Base-by-base conservation (phyloP, 345 rosid genomes). In the Aethionema arabicum region DNA sequence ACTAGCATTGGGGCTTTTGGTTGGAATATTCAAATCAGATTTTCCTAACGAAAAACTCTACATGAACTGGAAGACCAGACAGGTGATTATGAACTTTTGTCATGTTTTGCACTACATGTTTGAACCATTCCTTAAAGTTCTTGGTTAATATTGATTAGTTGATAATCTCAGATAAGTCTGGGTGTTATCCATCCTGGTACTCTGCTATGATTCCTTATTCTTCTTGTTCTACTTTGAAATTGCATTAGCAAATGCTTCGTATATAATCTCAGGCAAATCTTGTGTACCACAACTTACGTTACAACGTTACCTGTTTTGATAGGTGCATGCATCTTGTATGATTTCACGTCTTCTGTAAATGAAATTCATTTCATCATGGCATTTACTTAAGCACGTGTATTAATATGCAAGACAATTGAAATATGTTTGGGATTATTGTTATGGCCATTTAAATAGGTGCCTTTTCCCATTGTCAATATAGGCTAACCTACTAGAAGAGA, bases 31-130 rank as follows among this genome's bases (percentile, higher is more conserved):
- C 76, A 80, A 81, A 81, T 87, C 91, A 69, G 97, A 87, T 78
- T 87, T 92, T 77, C 80, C 58, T 51, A 80, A 61, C 74, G 96
- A 89, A 73, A 92, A 85, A 73, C 77, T 78, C 63, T 89, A 89
- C 77, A 50, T 77, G 73, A 85, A 87, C 67, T 92, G 98, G 98
- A 89, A 79, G 77, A 78, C 70, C 68, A 89, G 98, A 73, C 95
- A 89, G 95, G 98, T 89, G 76, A 52, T 52, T 16, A 56, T 67
- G 12, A 49, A 37, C 46, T 39, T 40, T 50, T 59, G 48, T 29
- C 14, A 30, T 29, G 41, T 54, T 59, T 11, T 31, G 51, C 47
- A 32, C 11, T 51, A 42, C 52, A 11, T 32, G n/a, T 59, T 27
- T 54, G 33, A 43, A 48, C 55, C 27, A 32, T 54, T 70, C 40